Evolutionary conservation across 2,329 filamentous ascomycete genomes (phyloP).

Genomic region (Periconia macrospinosa): DNA sequence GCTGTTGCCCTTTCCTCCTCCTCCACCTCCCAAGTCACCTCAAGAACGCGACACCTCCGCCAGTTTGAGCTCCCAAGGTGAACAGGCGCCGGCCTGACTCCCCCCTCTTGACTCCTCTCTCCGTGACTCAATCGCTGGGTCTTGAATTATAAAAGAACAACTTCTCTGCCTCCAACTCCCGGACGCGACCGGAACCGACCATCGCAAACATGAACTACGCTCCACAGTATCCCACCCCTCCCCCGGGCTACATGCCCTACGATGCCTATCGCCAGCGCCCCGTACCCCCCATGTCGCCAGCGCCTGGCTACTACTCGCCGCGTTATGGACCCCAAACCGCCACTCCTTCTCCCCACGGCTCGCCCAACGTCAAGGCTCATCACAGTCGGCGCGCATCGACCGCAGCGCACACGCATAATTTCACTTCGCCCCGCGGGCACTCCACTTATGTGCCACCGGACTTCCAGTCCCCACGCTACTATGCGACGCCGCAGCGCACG

Average conservation of each 20-base stretch:
- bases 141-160: not conserved
- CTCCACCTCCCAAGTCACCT: constrained; percentile 14
- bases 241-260: constrained; percentile 42
- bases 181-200: constrained; percentile 11
- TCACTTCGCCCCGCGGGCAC: constrained; percentile 36
- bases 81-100: constrained; percentile 35
- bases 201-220: constrained; percentile 34
- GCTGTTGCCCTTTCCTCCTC: constrained; percentile 34
- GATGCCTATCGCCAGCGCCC: constrained; percentile 32
- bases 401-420: constrained; percentile 47
- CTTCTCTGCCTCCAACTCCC: constrained; percentile 4
- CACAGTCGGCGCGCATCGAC: constrained; percentile 62
- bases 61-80: constrained; percentile 37
- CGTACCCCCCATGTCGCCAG: constrained; percentile 50
- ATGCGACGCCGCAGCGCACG: constrained; percentile 58
- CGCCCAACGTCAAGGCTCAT: constrained; percentile 52
- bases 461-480: constrained; percentile 40
- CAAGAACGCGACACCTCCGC: constrained; percentile 20
- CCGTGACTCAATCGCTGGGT: not conserved
- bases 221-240: constrained; percentile 37
- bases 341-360: constrained; percentile 51
- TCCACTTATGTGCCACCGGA: constrained; percentile 49
- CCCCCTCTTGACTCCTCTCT: constrained; percentile 14
- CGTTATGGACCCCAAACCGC: constrained; percentile 52
- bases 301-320: constrained; percentile 55